Percentiles rank a stretch among this genome's conserved stretches.
Conservation (phyloP, 176 grass and related monocot genomes). For the Pontederia crassipes region DNA sequence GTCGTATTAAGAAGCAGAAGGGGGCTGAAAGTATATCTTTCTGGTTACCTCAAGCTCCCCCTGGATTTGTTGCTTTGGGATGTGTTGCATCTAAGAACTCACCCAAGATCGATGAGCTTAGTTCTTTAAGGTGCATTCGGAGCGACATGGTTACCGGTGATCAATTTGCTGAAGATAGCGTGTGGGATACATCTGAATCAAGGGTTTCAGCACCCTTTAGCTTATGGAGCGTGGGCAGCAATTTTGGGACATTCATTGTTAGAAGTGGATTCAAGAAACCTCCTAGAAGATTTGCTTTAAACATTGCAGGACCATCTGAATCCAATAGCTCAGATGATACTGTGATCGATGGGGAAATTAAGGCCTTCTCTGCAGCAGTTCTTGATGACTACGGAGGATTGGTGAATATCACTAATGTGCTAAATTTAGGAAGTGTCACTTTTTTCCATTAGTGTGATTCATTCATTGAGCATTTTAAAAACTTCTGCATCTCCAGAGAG, state of each 20-base stretch:
- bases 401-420: constrained; percentile 31
- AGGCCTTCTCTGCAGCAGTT: constrained; percentile 71
- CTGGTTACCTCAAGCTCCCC: constrained; percentile 77
- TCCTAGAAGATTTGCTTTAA: constrained; percentile 70
- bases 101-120: constrained; percentile 46
- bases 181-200: constrained; percentile 74
- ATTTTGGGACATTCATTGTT: constrained; percentile 80
- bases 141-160: constrained; percentile 85
- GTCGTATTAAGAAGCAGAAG: constrained; percentile 71
- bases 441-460: too few species aligned
- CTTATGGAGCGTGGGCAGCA: constrained; percentile 72
- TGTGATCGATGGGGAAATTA: constrained; percentile 77
- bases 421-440: background rate
- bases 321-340: constrained; percentile 57
- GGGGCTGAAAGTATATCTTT: constrained; percentile 68
- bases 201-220: constrained; percentile 65
- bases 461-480: too few species aligned
- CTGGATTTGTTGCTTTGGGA: constrained; percentile 81
- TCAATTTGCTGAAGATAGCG: constrained; percentile 67
- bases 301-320: constrained; percentile 47
- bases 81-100: constrained; percentile 70
- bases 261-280: constrained; percentile 75
- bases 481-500: too few species aligned
- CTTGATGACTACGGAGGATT: constrained; percentile 96
- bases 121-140: constrained; percentile 70